These are phyloP conservation scores for Eucommia ulmoides DNA, from an alignment of 257 asterid genomes.

Conservation along the genomic window DNA sequence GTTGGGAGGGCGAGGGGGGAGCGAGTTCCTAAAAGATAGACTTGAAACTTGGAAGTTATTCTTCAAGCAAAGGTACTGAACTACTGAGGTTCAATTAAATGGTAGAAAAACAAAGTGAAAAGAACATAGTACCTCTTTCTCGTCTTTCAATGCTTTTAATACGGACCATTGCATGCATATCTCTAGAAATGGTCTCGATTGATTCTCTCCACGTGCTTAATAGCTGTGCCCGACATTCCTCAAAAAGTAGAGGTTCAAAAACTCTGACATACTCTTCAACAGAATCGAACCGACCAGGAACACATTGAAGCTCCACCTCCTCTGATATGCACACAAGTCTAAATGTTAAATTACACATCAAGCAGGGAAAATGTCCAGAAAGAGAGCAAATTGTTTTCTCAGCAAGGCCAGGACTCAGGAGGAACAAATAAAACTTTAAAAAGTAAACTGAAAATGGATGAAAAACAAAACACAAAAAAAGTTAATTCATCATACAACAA, in stretches of 20 bases:
- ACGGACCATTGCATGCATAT: slow-evolving; percentile 53
- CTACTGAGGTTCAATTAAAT: no score
- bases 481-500: no score
- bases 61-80: no score
- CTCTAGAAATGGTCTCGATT: slow-evolving; percentile 40
- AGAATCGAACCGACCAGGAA: slow-evolving; percentile 87
- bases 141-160: slow-evolving; percentile 71
- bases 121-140: slow-evolving; percentile 79
- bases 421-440: neutral
- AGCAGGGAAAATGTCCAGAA: neutral
- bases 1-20: no score
- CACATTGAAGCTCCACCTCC: slow-evolving; percentile 87
- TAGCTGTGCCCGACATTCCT: slow-evolving; percentile 94
- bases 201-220: slow-evolving; percentile 92
- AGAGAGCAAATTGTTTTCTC: neutral
- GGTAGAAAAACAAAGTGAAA: no score
- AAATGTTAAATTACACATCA: neutral
- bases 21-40: no score
- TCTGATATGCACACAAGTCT: slow-evolving; percentile 35
- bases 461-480: no score
- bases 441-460: neutral
- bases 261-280: slow-evolving; percentile 88
- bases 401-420: neutral
- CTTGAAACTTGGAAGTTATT: no score
- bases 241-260: slow-evolving; percentile 96